These are phyloP conservation scores for Astragalus glycyphyllos DNA, from an alignment of 306 rosid species.

Conservation along the genomic window DNA sequence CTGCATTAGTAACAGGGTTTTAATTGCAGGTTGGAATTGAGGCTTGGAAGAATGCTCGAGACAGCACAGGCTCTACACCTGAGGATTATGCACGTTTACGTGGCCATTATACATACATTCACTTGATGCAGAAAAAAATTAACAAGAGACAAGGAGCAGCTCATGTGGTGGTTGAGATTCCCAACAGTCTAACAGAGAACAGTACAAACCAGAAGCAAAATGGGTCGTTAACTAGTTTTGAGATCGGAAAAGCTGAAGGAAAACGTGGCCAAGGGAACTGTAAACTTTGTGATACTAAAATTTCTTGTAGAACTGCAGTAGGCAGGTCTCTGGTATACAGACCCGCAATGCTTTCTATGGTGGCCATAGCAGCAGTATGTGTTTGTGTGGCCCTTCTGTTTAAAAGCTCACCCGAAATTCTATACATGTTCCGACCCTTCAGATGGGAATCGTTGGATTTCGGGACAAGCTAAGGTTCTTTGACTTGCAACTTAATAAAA, in stretches of 20 bases:
- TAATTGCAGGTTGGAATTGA: constrained; percentile 85
- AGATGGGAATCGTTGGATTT: constrained; percentile 83
- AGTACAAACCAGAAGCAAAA: constrained; percentile 56
- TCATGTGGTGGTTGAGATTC: constrained; percentile 89
- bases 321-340: constrained; percentile 75
- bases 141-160: constrained; percentile 64
- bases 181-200: constrained; percentile 52
- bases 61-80: constrained; percentile 87
- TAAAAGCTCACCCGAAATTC: constrained; percentile 88
- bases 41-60: constrained; percentile 87
- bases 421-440: constrained; percentile 89
- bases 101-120: constrained; percentile 76
- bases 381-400: constrained; percentile 95
- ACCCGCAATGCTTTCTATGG: constrained; percentile 95
- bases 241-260: constrained; percentile 54
- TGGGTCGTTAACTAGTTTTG: constrained; percentile 56
- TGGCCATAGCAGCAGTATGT: constrained; percentile 88
- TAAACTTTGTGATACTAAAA: constrained; percentile 62
- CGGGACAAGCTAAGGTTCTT: constrained; percentile 68
- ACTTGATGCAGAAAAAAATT: constrained; percentile 76
- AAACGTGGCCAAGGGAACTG: constrained; percentile 53
- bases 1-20: constrained; percentile 22
- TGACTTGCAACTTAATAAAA: constrained; percentile 44
- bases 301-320: constrained; percentile 52
- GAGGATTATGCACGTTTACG: constrained; percentile 85